Conservation (phyloP, 2,329 filamentous ascomycete species). For the Diaporthe nobilis region DNA sequence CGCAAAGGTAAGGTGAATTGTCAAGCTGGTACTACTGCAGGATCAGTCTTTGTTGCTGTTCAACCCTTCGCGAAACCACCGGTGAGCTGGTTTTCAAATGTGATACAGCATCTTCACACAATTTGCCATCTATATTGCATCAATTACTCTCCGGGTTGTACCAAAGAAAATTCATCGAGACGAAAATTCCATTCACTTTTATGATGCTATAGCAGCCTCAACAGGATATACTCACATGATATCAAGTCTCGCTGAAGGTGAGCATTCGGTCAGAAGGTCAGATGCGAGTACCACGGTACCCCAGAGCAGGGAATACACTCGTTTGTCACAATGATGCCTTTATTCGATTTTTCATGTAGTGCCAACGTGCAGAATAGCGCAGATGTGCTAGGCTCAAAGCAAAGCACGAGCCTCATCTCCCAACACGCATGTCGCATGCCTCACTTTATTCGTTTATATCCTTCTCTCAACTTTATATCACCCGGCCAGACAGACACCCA, state of each 20-base stretch:
- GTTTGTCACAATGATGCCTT: background rate
- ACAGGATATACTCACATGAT: background rate
- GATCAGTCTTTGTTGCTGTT: conserved; percentile 7
- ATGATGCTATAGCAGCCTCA: background rate
- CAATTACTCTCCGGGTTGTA: no score
- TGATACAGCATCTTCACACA: background rate
- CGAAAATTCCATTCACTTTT: background rate
- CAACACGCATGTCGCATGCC: background rate
- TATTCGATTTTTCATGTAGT: background rate
- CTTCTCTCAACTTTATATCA: background rate
- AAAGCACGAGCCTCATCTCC: background rate
- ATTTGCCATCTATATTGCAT: no score
- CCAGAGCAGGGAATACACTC: background rate
- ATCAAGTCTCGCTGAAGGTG: background rate
- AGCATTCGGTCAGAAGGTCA: background rate
- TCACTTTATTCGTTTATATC: no score
- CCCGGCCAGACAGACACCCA: background rate
- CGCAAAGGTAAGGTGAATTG: background rate
- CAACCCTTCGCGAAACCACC: background rate
- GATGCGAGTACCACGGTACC: background rate
- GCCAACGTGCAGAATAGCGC: background rate
- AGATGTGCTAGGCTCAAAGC: background rate
- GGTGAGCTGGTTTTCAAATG: background rate
- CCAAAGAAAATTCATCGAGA: background rate
- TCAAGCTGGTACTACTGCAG: background rate